phyloP scores from a whole-genome alignment of 108 stramenopile genomes.

The Stephanodiscus triporus region DNA sequence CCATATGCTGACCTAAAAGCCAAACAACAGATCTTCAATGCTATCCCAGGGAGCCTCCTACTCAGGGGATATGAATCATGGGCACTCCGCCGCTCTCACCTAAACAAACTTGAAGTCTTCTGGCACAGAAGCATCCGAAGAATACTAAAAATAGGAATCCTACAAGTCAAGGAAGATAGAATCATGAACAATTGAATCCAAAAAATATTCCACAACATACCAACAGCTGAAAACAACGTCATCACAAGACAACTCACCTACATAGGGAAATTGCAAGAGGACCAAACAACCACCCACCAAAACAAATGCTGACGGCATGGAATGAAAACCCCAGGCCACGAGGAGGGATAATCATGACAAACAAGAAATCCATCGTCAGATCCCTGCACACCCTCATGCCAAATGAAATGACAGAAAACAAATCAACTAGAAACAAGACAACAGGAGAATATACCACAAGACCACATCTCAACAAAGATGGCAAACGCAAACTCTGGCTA shows the following conservation, averaged over 20 bases:
- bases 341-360: constrained; percentile 11
- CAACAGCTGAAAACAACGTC: neutral
- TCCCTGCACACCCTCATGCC: constrained; percentile 1
- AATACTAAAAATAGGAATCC: constrained; percentile 13
- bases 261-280: neutral
- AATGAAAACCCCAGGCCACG: constrained; percentile 1
- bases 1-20: no score
- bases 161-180: constrained; percentile 7
- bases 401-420: neutral
- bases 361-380: constrained; percentile 19
- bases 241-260: neutral
- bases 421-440: neutral
- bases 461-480: neutral
- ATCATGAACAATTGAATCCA: no score
- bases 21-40: constrained; percentile 1
- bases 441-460: neutral
- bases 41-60: constrained; percentile 22
- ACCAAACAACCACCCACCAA: neutral
- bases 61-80: constrained; percentile 23
- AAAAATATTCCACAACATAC: no score
- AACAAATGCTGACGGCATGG: constrained; percentile 14
- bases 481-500: constrained; percentile 1
- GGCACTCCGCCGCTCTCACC: neutral
- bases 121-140: constrained; percentile 9
- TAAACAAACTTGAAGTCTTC: constrained; percentile 13